These are phyloP conservation scores for Solanum hybrid DNA, from an alignment of 305 asterid genomes.

Conservation along the genomic window DNA sequence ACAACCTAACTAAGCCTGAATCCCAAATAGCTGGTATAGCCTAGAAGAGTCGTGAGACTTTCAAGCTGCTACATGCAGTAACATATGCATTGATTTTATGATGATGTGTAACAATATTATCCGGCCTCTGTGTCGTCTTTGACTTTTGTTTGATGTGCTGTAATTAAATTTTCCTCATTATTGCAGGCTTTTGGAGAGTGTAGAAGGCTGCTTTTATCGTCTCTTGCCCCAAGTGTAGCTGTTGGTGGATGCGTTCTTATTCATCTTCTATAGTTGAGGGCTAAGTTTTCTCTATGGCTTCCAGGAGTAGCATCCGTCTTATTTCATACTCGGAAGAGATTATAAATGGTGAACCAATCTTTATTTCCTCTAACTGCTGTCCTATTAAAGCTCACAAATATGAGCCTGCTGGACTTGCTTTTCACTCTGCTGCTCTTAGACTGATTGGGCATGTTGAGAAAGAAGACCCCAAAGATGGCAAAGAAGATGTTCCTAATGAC, in stretches of 20 bases:
- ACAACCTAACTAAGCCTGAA: not conserved
- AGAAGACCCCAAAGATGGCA: constrained; percentile 25
- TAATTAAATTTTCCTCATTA: not conserved
- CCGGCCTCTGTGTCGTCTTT: not conserved
- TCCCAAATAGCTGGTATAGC: not conserved
- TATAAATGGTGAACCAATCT: constrained; percentile 61
- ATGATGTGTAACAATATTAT: not conserved
- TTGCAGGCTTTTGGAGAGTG: not conserved
- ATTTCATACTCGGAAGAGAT: constrained; percentile 62
- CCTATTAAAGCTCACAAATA: constrained; percentile 51
- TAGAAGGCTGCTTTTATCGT: constrained; percentile 2
- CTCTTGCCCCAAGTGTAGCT: not conserved
- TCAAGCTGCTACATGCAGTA: not conserved
- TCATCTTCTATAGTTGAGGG: constrained; percentile 7
- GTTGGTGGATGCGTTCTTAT: not conserved
- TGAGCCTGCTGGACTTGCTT: constrained; percentile 96
- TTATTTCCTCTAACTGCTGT: constrained; percentile 54
- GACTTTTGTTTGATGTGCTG: not conserved
- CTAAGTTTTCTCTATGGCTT: constrained; percentile 16
- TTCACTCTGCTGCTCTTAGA: constrained; percentile 80
- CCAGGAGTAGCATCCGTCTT: constrained; percentile 31
- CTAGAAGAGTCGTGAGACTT: not conserved
- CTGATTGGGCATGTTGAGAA: constrained; percentile 49
- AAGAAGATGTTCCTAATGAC: constrained; percentile 31
- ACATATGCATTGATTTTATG: not conserved